Evolutionary conservation across 306 rosid species (phyloP), one percentile per base, ranked within the genome.

Genomic region (Chamaecrista fasciculata): DNA sequence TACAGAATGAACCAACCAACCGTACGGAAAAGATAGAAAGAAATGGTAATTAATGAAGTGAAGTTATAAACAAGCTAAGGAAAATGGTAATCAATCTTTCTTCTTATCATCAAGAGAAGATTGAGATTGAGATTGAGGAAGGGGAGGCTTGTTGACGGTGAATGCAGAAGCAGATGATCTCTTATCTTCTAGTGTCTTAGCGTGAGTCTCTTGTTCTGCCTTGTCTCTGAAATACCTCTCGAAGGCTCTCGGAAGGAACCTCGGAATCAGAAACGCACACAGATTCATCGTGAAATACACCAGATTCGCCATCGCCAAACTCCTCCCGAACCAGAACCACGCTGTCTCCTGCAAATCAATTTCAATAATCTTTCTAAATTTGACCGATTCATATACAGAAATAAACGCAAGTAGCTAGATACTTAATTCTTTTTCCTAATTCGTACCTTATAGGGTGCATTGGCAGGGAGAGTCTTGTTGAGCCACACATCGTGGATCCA

Each of bases 321-420:
- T 67, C 76, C 91, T 86, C 70, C 96, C 98, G 47, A 93, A 90
- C 98, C 96, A 90, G 74, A 72, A 83, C 98, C 98, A 93, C 5
- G 78, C 85, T 25, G 67, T 43, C 16, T 88, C 94, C 97, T 93
- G 78, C 85, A 26, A 18, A 33, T 16, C 9, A 3, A 8, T 26
- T 58, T 11, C 26, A 9, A n/a, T n/a, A n/a, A n/a, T n/a, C n/a
- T n/a, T n/a, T n/a, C n/a, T n/a, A n/a, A n/a, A n/a, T n/a, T n/a
- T n/a, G n/a, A n/a, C n/a, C n/a, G n/a, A n/a, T n/a, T n/a, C n/a
- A n/a, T n/a, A n/a, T n/a, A n/a, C n/a, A n/a, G n/a, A n/a, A n/a
- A n/a, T n/a, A n/a, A n/a, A n/a, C n/a, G n/a, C n/a, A n/a, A n/a
- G n/a, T n/a, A n/a, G n/a, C n/a, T n/a, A n/a, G n/a, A n/a, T n/a